Evolutionary conservation across 1,139 yeast species (phyloP), one percentile per base, ranked within the genome.

Genomic region (Hemisphaericaspora lyxosophila): DNA sequence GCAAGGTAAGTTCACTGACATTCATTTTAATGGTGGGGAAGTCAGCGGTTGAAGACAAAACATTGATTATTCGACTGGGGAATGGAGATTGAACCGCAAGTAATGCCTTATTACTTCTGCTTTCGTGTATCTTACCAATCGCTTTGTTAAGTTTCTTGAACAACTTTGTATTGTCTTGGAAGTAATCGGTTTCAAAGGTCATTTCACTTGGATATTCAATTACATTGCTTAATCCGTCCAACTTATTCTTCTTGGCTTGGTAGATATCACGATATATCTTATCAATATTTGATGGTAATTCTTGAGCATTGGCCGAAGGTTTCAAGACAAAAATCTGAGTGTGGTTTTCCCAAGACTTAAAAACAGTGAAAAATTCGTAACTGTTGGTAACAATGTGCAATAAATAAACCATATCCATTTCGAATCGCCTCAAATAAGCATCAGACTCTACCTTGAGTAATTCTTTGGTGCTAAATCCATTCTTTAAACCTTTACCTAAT

Each of bases 401-500:
- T 38, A 92, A 54, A 50, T 85, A 86, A 6, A 84, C 67, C 20
- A 83, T 70, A 37, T 80, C 84, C 70, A 86, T 68, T 5, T 69
- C 61, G 40, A 81, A 76, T 27, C 73, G 61, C 38, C 67, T 65
- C 54, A 82, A 63, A 50, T 85, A 87, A 35, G 69, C 64, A 3
- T 66, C 70, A 16, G 73, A 60, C 14, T 73, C 75, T 4, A 73
- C 62, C 48, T 67, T 61, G 14, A 66, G 59, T 35, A 85, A 61
- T 56, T 85, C 82, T 39, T 75, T 76, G 42, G 77, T 57, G 15
- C 83, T 79, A 60, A 94, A 94, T 0, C 98, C 98, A 43, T 77
- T 74, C 49, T 87, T 89, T 44, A 94, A 66, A 18, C 97, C 96
- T 51, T 76, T 79, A 7, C 97, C 95, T n/a, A 92, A 67, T 1